phyloP scores from a whole-genome alignment of 371 early-diverging fungal genomes.

The Ordospora colligata region DNA sequence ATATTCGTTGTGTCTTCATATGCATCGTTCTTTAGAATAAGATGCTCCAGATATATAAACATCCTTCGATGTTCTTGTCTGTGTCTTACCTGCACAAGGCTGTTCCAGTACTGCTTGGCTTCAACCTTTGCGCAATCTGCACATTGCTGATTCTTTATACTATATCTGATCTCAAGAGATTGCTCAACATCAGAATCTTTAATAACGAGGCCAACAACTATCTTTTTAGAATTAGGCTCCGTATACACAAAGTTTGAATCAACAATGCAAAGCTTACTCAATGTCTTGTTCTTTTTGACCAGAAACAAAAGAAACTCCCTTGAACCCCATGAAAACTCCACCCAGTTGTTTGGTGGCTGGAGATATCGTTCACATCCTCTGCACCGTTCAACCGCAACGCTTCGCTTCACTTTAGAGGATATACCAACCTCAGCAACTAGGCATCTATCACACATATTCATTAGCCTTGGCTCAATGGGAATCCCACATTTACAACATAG shows the following conservation, averaged over 20 bases:
- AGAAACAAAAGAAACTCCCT: constrained; percentile 83
- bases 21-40: constrained; percentile 88
- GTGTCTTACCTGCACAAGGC: constrained; percentile 93
- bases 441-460: constrained; percentile 94
- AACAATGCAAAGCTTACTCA: constrained; percentile 75
- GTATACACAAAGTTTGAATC: constrained; percentile 97
- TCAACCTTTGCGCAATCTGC: constrained; percentile 87
- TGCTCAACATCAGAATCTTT: constrained; percentile 62
- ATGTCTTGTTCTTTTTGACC: constrained; percentile 67
- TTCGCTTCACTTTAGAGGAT: constrained; percentile 68
- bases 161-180: constrained; percentile 81
- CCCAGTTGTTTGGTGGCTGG: constrained; percentile 85
- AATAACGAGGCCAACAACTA: constrained; percentile 74
- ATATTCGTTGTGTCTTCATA: constrained; percentile 88
- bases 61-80: constrained; percentile 81
- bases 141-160: constrained; percentile 82
- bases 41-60: constrained; percentile 90
- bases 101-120: constrained; percentile 96
- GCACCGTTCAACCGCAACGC: constrained; percentile 80
- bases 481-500: constrained; percentile 93
- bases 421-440: constrained; percentile 72
- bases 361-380: constrained; percentile 87
- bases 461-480: constrained; percentile 82
- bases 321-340: constrained; percentile 74
- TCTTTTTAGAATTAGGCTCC: constrained; percentile 83